These are phyloP conservation scores for Naganishia onofrii DNA, from an alignment of 768 basidiomycete species.

Conservation along the genomic window DNA sequence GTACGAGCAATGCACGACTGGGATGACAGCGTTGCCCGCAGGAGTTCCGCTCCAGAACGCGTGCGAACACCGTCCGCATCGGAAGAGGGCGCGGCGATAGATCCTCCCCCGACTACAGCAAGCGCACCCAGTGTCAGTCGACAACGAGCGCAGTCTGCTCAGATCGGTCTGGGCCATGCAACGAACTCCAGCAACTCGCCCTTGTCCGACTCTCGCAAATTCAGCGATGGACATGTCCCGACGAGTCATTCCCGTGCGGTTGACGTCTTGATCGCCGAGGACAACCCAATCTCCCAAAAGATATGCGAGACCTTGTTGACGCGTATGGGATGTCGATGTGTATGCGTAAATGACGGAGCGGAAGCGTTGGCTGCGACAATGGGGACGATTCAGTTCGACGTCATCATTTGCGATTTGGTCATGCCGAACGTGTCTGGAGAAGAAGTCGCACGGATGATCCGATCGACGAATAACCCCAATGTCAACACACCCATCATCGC, in stretches of 20 bases:
- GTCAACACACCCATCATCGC: constrained; percentile 72
- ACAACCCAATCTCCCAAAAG: constrained; percentile 96
- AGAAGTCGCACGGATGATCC: constrained; percentile 93
- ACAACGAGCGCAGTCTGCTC: constrained; percentile 81
- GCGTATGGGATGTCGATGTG: constrained; percentile 88
- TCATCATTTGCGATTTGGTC: constrained; percentile 89
- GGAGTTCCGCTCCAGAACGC: constrained; percentile 82
- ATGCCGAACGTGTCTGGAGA: constrained; percentile 98
- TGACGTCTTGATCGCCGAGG: constrained; percentile 90
- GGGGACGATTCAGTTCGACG: constrained; percentile 96
- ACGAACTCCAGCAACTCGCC: constrained; percentile 7
- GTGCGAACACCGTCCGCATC: constrained; percentile 81
- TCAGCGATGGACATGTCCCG: constrained; percentile 6
- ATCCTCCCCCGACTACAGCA: background rate
- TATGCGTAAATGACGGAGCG: constrained; percentile 92
- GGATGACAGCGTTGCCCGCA: constrained; percentile 60
- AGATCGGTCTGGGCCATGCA: constrained; percentile 56
- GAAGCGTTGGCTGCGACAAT: constrained; percentile 96
- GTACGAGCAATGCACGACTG: constrained; percentile 78
- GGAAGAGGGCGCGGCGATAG: constrained; percentile 61
- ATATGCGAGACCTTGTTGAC: constrained; percentile 93
- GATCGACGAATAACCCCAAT: constrained; percentile 93
- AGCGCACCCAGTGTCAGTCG: background rate
- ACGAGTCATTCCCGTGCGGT: constrained; percentile 64
- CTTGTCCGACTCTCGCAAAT: constrained; percentile 13